Evolutionary conservation across 768 basidiomycete species (phyloP), one percentile per base, ranked within the genome.

Genomic region (Clitopilus hobsonii): DNA sequence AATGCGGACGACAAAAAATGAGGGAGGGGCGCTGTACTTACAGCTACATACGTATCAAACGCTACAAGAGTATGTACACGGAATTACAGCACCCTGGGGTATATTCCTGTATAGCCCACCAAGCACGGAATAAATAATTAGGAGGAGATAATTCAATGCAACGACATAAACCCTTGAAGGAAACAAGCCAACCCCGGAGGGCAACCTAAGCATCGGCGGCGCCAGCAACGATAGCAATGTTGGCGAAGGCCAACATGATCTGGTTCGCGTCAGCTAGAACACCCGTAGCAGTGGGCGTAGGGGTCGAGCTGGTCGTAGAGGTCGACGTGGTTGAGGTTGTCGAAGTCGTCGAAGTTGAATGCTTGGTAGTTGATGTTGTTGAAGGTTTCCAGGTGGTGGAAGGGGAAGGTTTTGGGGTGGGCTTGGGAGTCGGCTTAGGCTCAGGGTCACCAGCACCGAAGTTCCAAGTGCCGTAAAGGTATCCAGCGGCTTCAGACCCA

Each of bases 401-500:
- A 5, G 74, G 60, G 11, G 32, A 26, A 38, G 62, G 60, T 28
- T 49, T 66, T 5, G 74, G 60, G 11, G 32, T 29, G 38, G 62
- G 60, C 36, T 49, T 61, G 7, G 54, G 57, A 45, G 56, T 58
- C 7, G 60, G 56, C 38, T 57, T 58, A 20, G 63, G 54, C 30
- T 22, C 52, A 41, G 60, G 52, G 22, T 56, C 62, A 48, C 55
- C 61, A 48, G 64, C 56, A 18, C 65, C 64, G 49, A 69, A 75
- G 36, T 64, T 68, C 82, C 82, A 84, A 13, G 65, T 58, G 55
- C 79, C 78, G 57, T 73, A 71, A 59, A 83, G 66, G 14, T 73
- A 66, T n/a, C 82, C 82, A 6, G 56, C 63, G 54, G 65, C 66
- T 49, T 63, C 59, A 22, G 65, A 57, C 5, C 70, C 74, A 60